Evolutionary conservation across 192 early-diverging fungal genomes (phyloP).

Genomic region (Backusella liffmaniae): DNA sequence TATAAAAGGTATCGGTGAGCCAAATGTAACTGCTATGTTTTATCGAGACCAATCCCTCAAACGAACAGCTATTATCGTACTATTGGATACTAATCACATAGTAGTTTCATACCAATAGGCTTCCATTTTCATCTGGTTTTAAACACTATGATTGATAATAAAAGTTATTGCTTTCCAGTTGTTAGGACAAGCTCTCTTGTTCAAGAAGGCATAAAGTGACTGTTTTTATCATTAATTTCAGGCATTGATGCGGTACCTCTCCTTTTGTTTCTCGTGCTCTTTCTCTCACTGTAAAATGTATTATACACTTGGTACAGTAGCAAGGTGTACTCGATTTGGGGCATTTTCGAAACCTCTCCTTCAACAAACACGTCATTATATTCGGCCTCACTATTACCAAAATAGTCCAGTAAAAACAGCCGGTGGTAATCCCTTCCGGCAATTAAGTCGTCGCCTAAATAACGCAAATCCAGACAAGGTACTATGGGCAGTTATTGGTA

Average conservation of each 20-base stretch:
- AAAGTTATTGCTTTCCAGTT: too few relatives aligned
- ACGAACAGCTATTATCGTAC: too few relatives aligned
- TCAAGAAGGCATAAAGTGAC: not conserved
- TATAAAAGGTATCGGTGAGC: too few relatives aligned
- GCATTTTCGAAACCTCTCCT: not conserved
- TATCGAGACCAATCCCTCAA: too few relatives aligned
- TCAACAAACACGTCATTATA: not conserved
- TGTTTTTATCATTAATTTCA: not conserved
- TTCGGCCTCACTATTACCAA: constrained; percentile 28
- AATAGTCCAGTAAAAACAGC: constrained; percentile 3
- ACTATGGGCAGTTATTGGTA: constrained; percentile 41
- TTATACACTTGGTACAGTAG: not conserved
- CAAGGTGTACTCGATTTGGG: not conserved
- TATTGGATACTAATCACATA: too few relatives aligned
- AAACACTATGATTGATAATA: too few relatives aligned
- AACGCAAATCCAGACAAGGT: constrained; percentile 32
- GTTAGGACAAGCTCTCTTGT: too few relatives aligned
- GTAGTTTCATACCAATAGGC: too few relatives aligned
- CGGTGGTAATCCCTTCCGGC: constrained; percentile 14
- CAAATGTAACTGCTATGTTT: too few relatives aligned
- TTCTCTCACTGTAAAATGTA: not conserved
- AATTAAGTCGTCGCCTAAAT: constrained; percentile 19
- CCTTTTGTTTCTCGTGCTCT: too few relatives aligned
- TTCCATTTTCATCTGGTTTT: too few relatives aligned
- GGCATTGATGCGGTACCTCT: not conserved